Evolutionary conservation across 2,329 filamentous ascomycete species (phyloP).

Genomic region (Venturia aucupariae): DNA sequence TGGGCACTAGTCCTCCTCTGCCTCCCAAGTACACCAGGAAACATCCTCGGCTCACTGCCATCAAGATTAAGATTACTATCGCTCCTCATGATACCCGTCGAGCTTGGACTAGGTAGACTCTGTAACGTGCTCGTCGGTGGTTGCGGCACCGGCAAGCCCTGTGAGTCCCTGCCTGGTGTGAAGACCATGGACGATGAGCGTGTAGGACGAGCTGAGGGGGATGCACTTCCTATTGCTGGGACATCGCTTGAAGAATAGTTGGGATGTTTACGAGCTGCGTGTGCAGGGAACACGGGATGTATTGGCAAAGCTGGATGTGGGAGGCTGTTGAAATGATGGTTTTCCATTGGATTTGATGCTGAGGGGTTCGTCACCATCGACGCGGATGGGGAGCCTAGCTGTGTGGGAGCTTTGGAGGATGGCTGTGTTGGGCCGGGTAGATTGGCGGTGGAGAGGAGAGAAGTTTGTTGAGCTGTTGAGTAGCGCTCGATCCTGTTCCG

Average conservation of each 20-base stretch:
- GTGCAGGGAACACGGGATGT: constrained; percentile 15
- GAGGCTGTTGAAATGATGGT: constrained; percentile 11
- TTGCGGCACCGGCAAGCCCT: constrained; percentile 33
- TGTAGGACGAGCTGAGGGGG: constrained; percentile 13
- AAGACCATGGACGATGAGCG: constrained; percentile 16
- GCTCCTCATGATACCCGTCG: neutral
- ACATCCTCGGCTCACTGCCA: constrained; percentile 57
- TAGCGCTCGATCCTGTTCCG: constrained; percentile 22
- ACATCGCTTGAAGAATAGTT: neutral
- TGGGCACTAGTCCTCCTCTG: constrained; percentile 10
- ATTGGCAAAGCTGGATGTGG: constrained; percentile 19
- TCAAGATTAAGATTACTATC: constrained; percentile 24
- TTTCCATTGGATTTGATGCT: neutral
- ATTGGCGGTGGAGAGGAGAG: constrained; percentile 3
- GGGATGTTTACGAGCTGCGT: neutral
- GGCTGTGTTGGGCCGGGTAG: constrained; percentile 10
- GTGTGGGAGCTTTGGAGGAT: neutral
- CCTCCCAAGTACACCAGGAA: constrained; percentile 56
- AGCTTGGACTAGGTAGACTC: neutral
- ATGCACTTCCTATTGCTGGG: constrained; percentile 8
- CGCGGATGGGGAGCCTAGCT: constrained; percentile 29
- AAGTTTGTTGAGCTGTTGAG: neutral
- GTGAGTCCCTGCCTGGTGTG: constrained; percentile 28
- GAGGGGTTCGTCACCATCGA: constrained; percentile 35
- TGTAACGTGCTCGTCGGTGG: constrained; percentile 24